phyloP scores from a whole-genome alignment of 306 rosid genomes.

The Lotus japonicus region DNA sequence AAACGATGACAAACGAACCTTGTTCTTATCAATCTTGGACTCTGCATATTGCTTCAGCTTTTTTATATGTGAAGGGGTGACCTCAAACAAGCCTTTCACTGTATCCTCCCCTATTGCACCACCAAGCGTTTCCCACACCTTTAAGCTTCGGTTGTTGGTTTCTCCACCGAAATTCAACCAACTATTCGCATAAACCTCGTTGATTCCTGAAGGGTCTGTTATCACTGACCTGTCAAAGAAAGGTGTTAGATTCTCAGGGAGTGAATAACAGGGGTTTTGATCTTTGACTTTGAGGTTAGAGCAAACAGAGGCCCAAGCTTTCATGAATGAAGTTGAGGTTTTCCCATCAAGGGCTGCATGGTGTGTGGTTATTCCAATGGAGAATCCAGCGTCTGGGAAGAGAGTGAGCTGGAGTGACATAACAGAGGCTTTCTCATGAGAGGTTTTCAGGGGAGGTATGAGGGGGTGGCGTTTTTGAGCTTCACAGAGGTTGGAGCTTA shows the following conservation, averaged over 20 bases:
- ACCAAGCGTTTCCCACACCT: background rate
- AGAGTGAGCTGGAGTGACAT: slow-evolving; percentile 29
- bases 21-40: background rate
- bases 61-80: slow-evolving; percentile 13
- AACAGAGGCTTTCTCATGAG: slow-evolving; percentile 5
- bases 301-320: slow-evolving; percentile 41
- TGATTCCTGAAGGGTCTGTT: too few species aligned
- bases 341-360: slow-evolving; percentile 33
- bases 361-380: slow-evolving; percentile 28
- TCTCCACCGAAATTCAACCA: slow-evolving; percentile 14
- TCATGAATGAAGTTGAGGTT: slow-evolving; percentile 19
- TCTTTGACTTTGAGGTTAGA: background rate
- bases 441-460: slow-evolving; percentile 2
- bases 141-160: slow-evolving; percentile 15
- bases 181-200: background rate
- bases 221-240: too few species aligned
- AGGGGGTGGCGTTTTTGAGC: background rate
- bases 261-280: background rate
- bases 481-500: background rate
- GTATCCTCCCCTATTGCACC: background rate
- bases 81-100: slow-evolving; percentile 30
- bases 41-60: slow-evolving; percentile 13
- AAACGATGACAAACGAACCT: slow-evolving; percentile 27
- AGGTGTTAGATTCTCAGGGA: too few species aligned
- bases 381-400: slow-evolving; percentile 30